phyloP scores from a whole-genome alignment of 1,284 basidiomycete species.

The Irpex lacteus region DNA sequence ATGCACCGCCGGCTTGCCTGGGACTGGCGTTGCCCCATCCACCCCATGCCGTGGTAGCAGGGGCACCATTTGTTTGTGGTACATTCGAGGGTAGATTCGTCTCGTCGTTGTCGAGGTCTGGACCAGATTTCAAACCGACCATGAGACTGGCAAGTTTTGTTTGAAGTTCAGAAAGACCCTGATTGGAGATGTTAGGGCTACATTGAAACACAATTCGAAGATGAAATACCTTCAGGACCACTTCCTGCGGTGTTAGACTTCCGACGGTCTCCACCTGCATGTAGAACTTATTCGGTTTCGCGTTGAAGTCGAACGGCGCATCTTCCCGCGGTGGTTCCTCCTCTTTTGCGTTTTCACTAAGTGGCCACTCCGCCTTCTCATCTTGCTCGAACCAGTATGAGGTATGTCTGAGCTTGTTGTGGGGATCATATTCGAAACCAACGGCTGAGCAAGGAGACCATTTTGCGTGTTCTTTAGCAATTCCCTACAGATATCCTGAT shows the following conservation, averaged over 20 bases:
- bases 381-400: slow-evolving; percentile 94
- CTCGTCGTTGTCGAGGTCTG: slow-evolving; percentile 46
- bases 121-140: slow-evolving; percentile 63
- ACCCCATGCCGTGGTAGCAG: slow-evolving; percentile 18
- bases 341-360: slow-evolving; percentile 78
- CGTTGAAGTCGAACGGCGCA: slow-evolving; percentile 83
- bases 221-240: slow-evolving; percentile 72
- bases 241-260: slow-evolving; percentile 83
- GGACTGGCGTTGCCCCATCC: slow-evolving; percentile 13
- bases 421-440: slow-evolving; percentile 96
- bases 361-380: slow-evolving; percentile 77
- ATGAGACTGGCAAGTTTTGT: slow-evolving; percentile 82
- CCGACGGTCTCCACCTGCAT: slow-evolving; percentile 91
- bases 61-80: slow-evolving; percentile 18
- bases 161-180: slow-evolving; percentile 82
- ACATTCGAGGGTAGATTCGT: slow-evolving; percentile 12
- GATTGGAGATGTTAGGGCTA: slow-evolving; percentile 10
- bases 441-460: slow-evolving; percentile 98
- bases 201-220: not conserved
- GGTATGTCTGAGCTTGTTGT: slow-evolving; percentile 96
- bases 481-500: slow-evolving; percentile 56
- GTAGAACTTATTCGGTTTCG: slow-evolving; percentile 87
- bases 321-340: slow-evolving; percentile 80
- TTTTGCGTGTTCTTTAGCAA: slow-evolving; percentile 98
- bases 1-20: slow-evolving; percentile 7